These are phyloP conservation scores for Suillus bovinus DNA, from an alignment of 768 basidiomycete species.

Conservation along the genomic window DNA sequence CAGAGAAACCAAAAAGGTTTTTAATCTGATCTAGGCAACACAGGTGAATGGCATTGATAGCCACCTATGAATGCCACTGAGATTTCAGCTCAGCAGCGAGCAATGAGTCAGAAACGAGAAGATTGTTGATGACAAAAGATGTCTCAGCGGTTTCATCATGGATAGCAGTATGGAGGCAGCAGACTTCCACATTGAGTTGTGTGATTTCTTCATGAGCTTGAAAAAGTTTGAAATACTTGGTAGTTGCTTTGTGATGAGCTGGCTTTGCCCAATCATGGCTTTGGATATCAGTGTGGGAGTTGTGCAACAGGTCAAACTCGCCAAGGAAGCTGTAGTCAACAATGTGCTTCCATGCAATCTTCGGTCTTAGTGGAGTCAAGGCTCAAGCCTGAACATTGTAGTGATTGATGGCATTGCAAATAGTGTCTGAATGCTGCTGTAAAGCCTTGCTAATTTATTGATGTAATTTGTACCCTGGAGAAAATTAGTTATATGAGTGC, in stretches of 20 bases:
- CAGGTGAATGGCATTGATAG: constrained; percentile 5
- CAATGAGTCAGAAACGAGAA: background rate
- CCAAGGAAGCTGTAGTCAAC: constrained; percentile 17
- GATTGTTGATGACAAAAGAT: background rate
- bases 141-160: constrained; percentile 20
- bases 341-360: constrained; percentile 18
- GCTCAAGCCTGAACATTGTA: constrained; percentile 27
- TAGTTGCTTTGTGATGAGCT: constrained; percentile 19
- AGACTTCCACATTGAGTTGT: constrained; percentile 26
- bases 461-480: constrained; percentile 29
- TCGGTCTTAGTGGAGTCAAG: constrained; percentile 19
- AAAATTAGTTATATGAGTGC: no score
- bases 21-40: constrained; percentile 10
- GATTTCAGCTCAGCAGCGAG: constrained; percentile 9
- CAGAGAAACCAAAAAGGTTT: constrained; percentile 1
- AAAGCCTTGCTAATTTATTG: constrained; percentile 33
- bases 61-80: background rate
- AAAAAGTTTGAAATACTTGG: constrained; percentile 24
- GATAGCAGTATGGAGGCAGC: constrained; percentile 17
- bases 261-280: constrained; percentile 10
- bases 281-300: constrained; percentile 2
- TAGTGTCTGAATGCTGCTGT: constrained; percentile 24
- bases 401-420: constrained; percentile 23
- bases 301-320: constrained; percentile 19
- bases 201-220: constrained; percentile 29